Percentiles rank a stretch among this genome's conserved stretches.
phyloP scores from a whole-genome alignment of 106 monocot genomes.

The Acanthochlamys bracteata region DNA sequence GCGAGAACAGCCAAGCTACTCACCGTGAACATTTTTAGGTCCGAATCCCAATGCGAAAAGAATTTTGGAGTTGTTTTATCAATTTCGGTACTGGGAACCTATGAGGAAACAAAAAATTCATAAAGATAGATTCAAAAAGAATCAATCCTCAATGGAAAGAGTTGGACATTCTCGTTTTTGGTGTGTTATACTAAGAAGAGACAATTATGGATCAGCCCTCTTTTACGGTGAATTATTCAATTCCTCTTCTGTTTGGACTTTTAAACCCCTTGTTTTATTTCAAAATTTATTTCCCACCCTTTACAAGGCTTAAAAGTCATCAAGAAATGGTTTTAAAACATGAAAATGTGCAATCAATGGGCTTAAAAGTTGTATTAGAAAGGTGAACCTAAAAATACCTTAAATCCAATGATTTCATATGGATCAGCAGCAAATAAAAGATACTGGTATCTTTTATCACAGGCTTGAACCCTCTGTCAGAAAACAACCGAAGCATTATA shows the following conservation, averaged over 20 bases:
- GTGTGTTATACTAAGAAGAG: no score
- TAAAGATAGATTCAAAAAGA: background rate
- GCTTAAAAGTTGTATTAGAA: no score
- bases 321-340: no score
- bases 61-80: constrained; percentile 91
- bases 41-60: constrained; percentile 98
- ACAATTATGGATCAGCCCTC: no score
- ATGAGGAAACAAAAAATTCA: background rate
- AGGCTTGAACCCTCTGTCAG: constrained; percentile 75
- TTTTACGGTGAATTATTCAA: no score
- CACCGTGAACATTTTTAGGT: constrained; percentile 91
- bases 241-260: no score
- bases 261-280: no score
- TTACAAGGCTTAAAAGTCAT: no score
- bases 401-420: constrained; percentile 84
- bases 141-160: no score
- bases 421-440: constrained; percentile 91
- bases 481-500: constrained; percentile 3
- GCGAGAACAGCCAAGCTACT: background rate
- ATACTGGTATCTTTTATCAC: constrained; percentile 89
- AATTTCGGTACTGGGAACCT: constrained; percentile 95
- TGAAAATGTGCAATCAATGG: background rate
- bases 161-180: no score
- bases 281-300: no score
- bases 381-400: constrained; percentile 31